Evolutionary conservation across 345 rosid species (phyloP).

Genomic region (Anacardium occidentale): DNA sequence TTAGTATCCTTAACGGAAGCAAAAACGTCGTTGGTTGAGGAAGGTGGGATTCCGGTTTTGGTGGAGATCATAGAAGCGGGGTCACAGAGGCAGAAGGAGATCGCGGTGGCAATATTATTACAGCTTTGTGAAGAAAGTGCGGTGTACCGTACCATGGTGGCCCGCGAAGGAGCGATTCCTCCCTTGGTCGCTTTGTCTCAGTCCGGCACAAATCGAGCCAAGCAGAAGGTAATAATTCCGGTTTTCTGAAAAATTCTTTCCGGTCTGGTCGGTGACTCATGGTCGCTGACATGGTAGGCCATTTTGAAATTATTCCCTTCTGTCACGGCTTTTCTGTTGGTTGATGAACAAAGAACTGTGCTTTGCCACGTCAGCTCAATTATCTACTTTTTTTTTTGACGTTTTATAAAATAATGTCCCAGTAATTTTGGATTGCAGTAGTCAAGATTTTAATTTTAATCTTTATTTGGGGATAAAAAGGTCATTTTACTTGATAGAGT

Average conservation of each 20-base stretch:
- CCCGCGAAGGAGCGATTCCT: slow-evolving; percentile 94
- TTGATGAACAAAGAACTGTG: neutral
- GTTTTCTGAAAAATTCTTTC: slow-evolving; percentile 1
- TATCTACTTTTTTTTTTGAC: neutral
- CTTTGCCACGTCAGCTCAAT: slow-evolving; percentile 38
- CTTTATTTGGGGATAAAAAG: neutral
- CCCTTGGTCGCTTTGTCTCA: slow-evolving; percentile 82
- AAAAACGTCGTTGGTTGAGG: slow-evolving; percentile 67
- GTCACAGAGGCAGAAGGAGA: slow-evolving; percentile 84
- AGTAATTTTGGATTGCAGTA: neutral
- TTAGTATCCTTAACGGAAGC: slow-evolving; percentile 64
- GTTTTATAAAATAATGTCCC: neutral
- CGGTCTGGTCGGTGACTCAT: neutral
- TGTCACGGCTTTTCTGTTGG: slow-evolving; percentile 8
- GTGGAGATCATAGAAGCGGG: slow-evolving; percentile 90
- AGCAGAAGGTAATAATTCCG: slow-evolving; percentile 56
- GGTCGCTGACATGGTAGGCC: too few relatives aligned
- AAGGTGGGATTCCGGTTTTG: slow-evolving; percentile 87
- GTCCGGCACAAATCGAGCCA: slow-evolving; percentile 82
- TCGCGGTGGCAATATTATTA: slow-evolving; percentile 60
- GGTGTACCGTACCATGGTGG: slow-evolving; percentile 65
- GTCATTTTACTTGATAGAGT: neutral
- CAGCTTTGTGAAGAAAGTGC: slow-evolving; percentile 71
- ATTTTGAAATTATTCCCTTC: slow-evolving; percentile 8
- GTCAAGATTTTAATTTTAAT: neutral